phyloP scores from a whole-genome alignment of 768 basidiomycete genomes.

The Boletus eberwhitei region DNA sequence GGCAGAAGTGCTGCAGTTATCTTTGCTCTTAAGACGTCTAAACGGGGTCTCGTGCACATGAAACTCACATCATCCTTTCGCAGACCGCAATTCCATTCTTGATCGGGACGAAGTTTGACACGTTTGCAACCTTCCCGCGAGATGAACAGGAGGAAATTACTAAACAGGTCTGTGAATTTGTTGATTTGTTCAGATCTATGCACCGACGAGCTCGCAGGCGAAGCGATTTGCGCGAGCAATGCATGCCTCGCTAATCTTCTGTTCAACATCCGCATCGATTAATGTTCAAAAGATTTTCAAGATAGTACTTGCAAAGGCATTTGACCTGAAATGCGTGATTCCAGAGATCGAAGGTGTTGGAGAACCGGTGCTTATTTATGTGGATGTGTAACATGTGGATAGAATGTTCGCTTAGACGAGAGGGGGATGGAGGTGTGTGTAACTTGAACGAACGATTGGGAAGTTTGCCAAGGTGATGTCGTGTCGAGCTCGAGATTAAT shows the following conservation, averaged over 20 bases:
- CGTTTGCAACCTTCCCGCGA: constrained; percentile 90
- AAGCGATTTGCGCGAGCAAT: constrained; percentile 98
- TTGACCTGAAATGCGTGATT: constrained; percentile 98
- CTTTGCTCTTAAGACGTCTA: constrained; percentile 1
- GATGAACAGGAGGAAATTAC: constrained; percentile 99
- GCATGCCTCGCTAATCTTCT: constrained; percentile 99
- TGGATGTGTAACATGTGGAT: constrained; percentile 52
- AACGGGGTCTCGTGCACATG: constrained; percentile 3
- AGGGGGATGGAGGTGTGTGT: constrained; percentile 16
- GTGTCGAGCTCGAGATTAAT: constrained; percentile 20
- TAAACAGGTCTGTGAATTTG: constrained; percentile 67
- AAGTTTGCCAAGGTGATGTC: constrained; percentile 29
- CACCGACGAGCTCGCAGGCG: constrained; percentile 50
- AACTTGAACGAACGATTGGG: constrained; percentile 10
- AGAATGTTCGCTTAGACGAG: constrained; percentile 19
- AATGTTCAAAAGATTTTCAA: constrained; percentile 99
- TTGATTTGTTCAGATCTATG: constrained; percentile 2
- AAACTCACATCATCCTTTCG: constrained; percentile 15
- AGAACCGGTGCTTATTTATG: constrained; percentile 92
- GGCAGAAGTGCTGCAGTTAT: neutral
- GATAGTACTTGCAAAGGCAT: constrained; percentile 94
- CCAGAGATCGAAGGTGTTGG: constrained; percentile 97
- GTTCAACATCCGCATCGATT: constrained; percentile 97
- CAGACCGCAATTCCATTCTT: constrained; percentile 98
- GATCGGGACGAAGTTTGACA: constrained; percentile 98